Percentiles rank a stretch among this genome's conserved stretches.
Evolutionary conservation across 2,329 filamentous ascomycete species (phyloP).

Genomic region (Karstenula rhodostoma): DNA sequence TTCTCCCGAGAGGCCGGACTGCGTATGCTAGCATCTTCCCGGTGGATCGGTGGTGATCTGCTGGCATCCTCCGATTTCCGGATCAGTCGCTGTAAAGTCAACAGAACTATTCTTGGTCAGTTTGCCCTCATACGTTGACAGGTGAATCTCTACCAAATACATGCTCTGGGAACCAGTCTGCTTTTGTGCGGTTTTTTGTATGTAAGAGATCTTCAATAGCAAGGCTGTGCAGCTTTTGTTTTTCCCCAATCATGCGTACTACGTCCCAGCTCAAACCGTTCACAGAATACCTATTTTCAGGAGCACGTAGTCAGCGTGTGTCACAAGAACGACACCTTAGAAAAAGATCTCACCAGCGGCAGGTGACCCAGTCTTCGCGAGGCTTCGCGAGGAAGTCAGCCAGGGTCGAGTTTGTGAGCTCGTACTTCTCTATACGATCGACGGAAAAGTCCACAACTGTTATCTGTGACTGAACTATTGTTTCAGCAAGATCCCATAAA

Average conservation of each 20-base stretch:
- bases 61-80: constrained; percentile 52
- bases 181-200: constrained; percentile 84
- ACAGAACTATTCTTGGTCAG: constrained; percentile 55
- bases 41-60: constrained; percentile 29
- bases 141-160: constrained; percentile 63
- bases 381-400: constrained; percentile 69
- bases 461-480: constrained; percentile 60
- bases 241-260: constrained; percentile 78
- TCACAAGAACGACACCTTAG: neutral
- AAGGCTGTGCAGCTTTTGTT: constrained; percentile 81
- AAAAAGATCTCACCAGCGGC: constrained; percentile 85
- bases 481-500: neutral
- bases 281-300: constrained; percentile 53
- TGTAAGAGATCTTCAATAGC: constrained; percentile 92
- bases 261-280: constrained; percentile 96
- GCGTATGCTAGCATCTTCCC: constrained; percentile 18
- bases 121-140: neutral
- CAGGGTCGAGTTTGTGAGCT: constrained; percentile 75
- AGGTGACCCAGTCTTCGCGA: constrained; percentile 73
- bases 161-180: constrained; percentile 81
- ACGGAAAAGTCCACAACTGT: constrained; percentile 87
- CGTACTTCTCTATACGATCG: constrained; percentile 71
- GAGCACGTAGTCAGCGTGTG: neutral
- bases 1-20: neutral
- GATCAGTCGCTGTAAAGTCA: constrained; percentile 87